Base-by-base conservation (phyloP, 177 flowering plant genomes). In the Vitis hybrid region DNA sequence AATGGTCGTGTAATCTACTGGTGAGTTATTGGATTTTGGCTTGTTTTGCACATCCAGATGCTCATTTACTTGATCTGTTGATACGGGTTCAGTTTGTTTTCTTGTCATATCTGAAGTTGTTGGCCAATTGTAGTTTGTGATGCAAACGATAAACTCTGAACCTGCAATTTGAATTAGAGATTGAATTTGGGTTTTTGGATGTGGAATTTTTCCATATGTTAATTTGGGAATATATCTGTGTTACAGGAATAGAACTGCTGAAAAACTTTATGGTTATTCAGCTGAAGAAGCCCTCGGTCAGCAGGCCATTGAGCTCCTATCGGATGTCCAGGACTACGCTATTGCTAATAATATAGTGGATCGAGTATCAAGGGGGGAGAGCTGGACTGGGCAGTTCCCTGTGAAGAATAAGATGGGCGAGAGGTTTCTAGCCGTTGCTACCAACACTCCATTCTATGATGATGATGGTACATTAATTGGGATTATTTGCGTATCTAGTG, bases 331-430 rank as follows among this genome's bases (percentile, higher is more conserved):
- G 59, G 89, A 92, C 75, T 55, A 49, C 68, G 71, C 68, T 4
- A 51, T 82, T 20, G 97, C 86, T 14, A 77, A 68, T 64, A 73
- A 82, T 71, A 88, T 94, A 54, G 65, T 86, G 2, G 69, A 75
- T 10, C 88, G 87, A 16, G 84, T 84, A 50, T 66, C 54, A 4
- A 71, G 66, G 85, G 98, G 99, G 16, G 94, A 92, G 81, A 84
- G 81, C 59, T 96, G 99, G 99, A 87, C 91, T 0, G 99, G 99
- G 51, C 84, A 86, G 70, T 82, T 90, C 57, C 97, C 97, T 3
- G 90, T 86, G 2, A 92, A 83, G 78, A 87, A 86, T 70, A 96
- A 90, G 78, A 66, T 39, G 50, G 98, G 97, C 55, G 87, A 89
- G 61, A 83, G 82, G 75, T 85, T 92, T 68, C 12, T 76, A 20